Evolutionary conservation across 1,284 basidiomycete genomes (phyloP), one percentile per base, ranked within the genome.

Genomic region (Fomitopsis schrenkii): DNA sequence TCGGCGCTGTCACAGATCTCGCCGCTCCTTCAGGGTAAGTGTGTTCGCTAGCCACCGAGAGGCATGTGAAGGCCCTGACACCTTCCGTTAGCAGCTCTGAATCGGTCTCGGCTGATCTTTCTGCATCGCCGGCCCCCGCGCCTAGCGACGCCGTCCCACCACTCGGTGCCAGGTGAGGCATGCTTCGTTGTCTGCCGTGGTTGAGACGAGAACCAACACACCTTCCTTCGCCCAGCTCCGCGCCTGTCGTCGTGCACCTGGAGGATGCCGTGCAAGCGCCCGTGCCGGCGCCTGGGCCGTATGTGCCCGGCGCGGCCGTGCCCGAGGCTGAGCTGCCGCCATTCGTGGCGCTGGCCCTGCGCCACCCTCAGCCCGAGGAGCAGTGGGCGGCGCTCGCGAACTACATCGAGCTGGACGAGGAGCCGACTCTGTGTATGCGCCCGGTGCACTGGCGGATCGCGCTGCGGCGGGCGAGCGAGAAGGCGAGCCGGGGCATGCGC

Each of bases 41-140:
- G 52, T 54, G 35, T 40, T 54, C 52, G 52, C 52, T 40, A 54
- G 35, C 52, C 52, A 54, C 52, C 52, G n/a, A n/a, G n/a, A 8
- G 17, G 38, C 52, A 54, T 54, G 52, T 54, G 52, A 54, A 22
- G 52, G 7, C n/a, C 10, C 52, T 54, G 52, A 54, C 52, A 54
- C 52, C 52, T 38, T 54, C 38, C 52, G 19, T 38, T 26, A 54
- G 35, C 8, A 12, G 7, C n/a, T 3, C 52, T 19, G 5, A n/a
- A 54, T 22, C 22, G 33, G 52, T 40, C 38, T 40, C 52, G 52
- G 52, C 52, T 54, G 52, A 54, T 54, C 52, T 7, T 40, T 54
- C 52, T 19, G 19, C 52, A 40, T 54, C 52, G 9, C 52, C 52
- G 38, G 35, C 38, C 19, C 52, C 52, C 52, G 50, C 50, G 50